These are phyloP conservation scores for Xylariaceae sp. DNA, from an alignment of 2,329 filamentous ascomycete genomes.

Conservation along the genomic window DNA sequence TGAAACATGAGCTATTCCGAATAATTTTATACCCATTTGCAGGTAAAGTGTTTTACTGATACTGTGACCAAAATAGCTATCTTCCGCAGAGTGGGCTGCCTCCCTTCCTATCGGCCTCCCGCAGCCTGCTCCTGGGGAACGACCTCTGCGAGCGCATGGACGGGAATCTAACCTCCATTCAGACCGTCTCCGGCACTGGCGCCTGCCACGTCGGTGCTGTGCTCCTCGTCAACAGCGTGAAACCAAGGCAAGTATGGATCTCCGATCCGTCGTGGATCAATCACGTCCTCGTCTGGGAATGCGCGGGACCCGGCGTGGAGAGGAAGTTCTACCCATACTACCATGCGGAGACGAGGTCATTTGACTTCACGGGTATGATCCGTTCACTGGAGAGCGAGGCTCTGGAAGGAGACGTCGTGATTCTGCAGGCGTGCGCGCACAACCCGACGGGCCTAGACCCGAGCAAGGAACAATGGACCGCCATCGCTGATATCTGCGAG, in stretches of 20 bases:
- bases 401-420: conserved; percentile 25
- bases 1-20: too few species aligned
- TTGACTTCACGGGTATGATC: conserved; percentile 29
- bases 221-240: conserved; percentile 18
- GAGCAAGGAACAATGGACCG: conserved; percentile 28
- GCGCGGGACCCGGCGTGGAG: conserved; percentile 15
- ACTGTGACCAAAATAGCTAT: conserved; percentile 7
- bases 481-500: conserved; percentile 27
- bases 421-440: conserved; percentile 35
- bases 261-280: conserved; percentile 29
- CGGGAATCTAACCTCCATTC: conserved; percentile 23
- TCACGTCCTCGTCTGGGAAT: conserved; percentile 28
- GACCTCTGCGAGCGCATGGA: conserved; percentile 2
- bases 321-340: conserved; percentile 28
- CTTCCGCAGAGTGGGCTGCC: conserved; percentile 19
- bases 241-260: conserved; percentile 27
- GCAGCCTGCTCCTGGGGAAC: conserved; percentile 22
- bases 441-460: conserved; percentile 35
- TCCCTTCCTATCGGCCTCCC: conserved; percentile 19
- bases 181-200: conserved; percentile 33
- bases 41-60: too few species aligned
- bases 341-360: conserved; percentile 11
- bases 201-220: conserved; percentile 28
- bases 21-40: too few species aligned
- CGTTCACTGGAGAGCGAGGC: conserved; percentile 19